Evolutionary conservation across 140 eudicot species (phyloP), one percentile per base, ranked within the genome.

Genomic region (Bidens hawaiensis): DNA sequence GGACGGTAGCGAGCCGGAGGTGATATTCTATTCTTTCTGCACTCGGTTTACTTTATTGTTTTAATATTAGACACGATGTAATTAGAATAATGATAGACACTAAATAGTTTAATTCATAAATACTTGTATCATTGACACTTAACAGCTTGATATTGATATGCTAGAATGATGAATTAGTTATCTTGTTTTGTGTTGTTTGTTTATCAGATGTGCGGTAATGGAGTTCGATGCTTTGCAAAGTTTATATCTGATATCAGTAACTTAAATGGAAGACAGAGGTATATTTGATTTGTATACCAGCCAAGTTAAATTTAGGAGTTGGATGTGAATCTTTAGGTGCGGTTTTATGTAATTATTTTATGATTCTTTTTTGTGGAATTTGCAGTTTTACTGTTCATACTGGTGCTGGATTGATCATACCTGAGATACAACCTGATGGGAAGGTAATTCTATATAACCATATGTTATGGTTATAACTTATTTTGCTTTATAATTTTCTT

Each of bases 1-100:
- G 22, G 96, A 93, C 73, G 99, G 99, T 22, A 93, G 96, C 47
- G 99, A 93, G 60, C 99, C 99, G 1, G 96, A 88, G 96, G 99
- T 93, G 54, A 42, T 60, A 56, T 38, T 25, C 11, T 6, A 50
- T n/a, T n/a, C n/a, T n/a, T n/a, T n/a, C n/a, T n/a, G n/a, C n/a
- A n/a, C n/a, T n/a, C n/a, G n/a, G n/a, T n/a, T n/a, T n/a, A n/a
- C n/a, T n/a, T n/a, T n/a, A n/a, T n/a, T n/a, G n/a, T n/a, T n/a
- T n/a, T n/a, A n/a, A n/a, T n/a, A n/a, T n/a, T n/a, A n/a, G n/a
- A n/a, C n/a, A n/a, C n/a, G n/a, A n/a, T n/a, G n/a, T n/a, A n/a
- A n/a, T n/a, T n/a, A n/a, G n/a, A n/a, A n/a, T n/a, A n/a, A n/a
- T n/a, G n/a, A n/a, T n/a, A n/a, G n/a, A n/a, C n/a, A n/a, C n/a